Conservation (phyloP, 2,329 filamentous ascomycete genomes). For the Penicillium hordei region DNA sequence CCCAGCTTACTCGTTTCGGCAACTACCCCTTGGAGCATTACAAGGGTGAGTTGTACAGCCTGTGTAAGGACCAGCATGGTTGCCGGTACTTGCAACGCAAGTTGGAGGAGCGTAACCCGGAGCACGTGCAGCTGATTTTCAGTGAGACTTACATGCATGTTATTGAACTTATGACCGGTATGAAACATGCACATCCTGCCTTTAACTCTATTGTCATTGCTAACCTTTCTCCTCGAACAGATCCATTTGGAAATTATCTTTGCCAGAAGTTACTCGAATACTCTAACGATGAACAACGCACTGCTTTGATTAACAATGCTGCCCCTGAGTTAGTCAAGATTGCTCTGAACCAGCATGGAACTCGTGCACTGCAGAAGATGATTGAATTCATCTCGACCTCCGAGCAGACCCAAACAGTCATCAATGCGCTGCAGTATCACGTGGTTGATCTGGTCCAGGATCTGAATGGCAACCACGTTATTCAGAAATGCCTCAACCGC, state of each 20-base stretch:
- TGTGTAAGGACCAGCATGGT: conserved; percentile 98
- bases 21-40: conserved; percentile 80
- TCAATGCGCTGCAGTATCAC: conserved; percentile 74
- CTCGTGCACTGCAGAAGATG: conserved; percentile 97
- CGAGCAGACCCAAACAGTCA: conserved; percentile 84
- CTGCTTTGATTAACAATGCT: conserved; percentile 85
- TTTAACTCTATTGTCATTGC: conserved; percentile 10
- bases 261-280: conserved; percentile 98
- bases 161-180: conserved; percentile 88
- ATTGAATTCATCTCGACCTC: conserved; percentile 91
- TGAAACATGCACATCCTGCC: conserved; percentile 13
- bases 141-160: conserved; percentile 90
- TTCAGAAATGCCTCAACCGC: conserved; percentile 98
- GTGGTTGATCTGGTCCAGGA: conserved; percentile 97
- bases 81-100: conserved; percentile 97
- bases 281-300: conserved; percentile 93
- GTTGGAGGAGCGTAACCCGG: conserved; percentile 81
- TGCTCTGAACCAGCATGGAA: conserved; percentile 95
- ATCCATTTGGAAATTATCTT: conserved; percentile 98
- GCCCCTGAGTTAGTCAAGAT: conserved; percentile 85
- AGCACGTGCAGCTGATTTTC: conserved; percentile 90
- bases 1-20: conserved; percentile 73
- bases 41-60: conserved; percentile 76
- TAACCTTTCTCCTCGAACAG: conserved; percentile 42
- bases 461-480: conserved; percentile 97